phyloP scores from a whole-genome alignment of 2,329 filamentous ascomycete species.

The Ceratocystiopsis minuta region DNA sequence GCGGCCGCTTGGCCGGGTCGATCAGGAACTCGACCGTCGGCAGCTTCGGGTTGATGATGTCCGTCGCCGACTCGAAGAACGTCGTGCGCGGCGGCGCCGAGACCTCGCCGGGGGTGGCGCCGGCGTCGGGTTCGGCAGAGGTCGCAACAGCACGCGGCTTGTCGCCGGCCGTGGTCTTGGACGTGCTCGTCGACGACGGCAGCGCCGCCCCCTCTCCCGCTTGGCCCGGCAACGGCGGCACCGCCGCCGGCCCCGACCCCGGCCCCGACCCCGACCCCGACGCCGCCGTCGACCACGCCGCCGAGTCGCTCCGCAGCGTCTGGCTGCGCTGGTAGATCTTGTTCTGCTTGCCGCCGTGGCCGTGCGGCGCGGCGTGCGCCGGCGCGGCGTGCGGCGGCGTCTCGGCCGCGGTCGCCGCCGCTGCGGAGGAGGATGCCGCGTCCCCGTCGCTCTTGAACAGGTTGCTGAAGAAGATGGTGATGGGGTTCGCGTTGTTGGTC shows the following conservation, averaged over 20 bases:
- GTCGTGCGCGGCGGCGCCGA: conserved; percentile 74
- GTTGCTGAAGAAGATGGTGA: conserved; percentile 36
- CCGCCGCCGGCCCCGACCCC: too few relatives aligned
- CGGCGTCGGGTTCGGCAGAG: too few relatives aligned
- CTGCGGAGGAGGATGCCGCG: conserved; percentile 27
- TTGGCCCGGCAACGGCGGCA: too few relatives aligned
- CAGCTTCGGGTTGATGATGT: conserved; percentile 77
- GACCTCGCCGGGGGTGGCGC: conserved; percentile 23
- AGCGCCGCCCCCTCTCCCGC: conserved; percentile 4
- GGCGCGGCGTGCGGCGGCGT: background rate
- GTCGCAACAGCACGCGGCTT: too few relatives aligned
- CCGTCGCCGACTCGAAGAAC: conserved; percentile 86
- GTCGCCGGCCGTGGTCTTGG: background rate
- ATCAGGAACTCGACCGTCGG: conserved; percentile 67
- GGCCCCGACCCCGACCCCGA: too few relatives aligned
- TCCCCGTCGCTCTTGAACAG: conserved; percentile 42
- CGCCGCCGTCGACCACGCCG: conserved; percentile 16
- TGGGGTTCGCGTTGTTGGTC: conserved; percentile 28
- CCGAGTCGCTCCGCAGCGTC: conserved; percentile 39
- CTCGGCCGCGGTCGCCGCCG: conserved; percentile 8
- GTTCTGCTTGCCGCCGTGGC: conserved; percentile 29
- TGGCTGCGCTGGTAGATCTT: conserved; percentile 65
- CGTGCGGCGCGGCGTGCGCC: background rate
- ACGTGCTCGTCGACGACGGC: background rate
- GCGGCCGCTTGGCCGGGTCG: conserved; percentile 61